Percentiles rank a stretch among this genome's conserved stretches.
Conservation (phyloP, 2,329 filamentous ascomycete species). For the Ophiognomonia clavigignenti-juglandacearum region DNA sequence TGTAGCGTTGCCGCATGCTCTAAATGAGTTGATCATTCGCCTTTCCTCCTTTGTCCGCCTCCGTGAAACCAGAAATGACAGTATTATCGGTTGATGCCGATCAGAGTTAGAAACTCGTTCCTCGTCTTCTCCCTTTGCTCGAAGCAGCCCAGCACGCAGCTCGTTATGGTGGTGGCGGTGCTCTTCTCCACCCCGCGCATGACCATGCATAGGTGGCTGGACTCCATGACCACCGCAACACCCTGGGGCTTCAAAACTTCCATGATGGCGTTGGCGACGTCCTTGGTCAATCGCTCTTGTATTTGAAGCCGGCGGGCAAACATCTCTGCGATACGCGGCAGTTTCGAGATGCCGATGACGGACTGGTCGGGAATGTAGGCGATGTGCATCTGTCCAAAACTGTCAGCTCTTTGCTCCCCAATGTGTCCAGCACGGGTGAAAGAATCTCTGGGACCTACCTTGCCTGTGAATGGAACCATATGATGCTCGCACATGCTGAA, state of each 20-base stretch:
- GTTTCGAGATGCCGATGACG: slow-evolving; percentile 91
- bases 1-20: slow-evolving; percentile 11
- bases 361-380: slow-evolving; percentile 91
- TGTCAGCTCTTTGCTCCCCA: neutral
- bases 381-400: slow-evolving; percentile 77
- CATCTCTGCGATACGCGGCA: slow-evolving; percentile 95
- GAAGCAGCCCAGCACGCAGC: slow-evolving; percentile 96
- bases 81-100: slow-evolving; percentile 51
- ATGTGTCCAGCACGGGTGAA: neutral
- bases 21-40: slow-evolving; percentile 18
- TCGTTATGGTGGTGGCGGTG: slow-evolving; percentile 80
- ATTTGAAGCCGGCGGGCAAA: slow-evolving; percentile 91
- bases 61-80: neutral
- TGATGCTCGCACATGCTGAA: slow-evolving; percentile 96
- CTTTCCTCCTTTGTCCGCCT: neutral
- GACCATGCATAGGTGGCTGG: slow-evolving; percentile 94
- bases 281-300: slow-evolving; percentile 92
- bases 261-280: slow-evolving; percentile 89
- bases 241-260: slow-evolving; percentile 91
- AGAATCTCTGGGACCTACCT: slow-evolving; percentile 49
- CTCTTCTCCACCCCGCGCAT: slow-evolving; percentile 98
- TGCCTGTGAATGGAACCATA: slow-evolving; percentile 91
- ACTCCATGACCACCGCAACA: slow-evolving; percentile 96
- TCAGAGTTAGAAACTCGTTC: slow-evolving; percentile 88
- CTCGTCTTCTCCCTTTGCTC: slow-evolving; percentile 87